A percentile compares a stretch with the other conserved stretches of the same genome.
phyloP scores from a whole-genome alignment of 1,139 yeast species.

The Geotrichum macrosporum region DNA sequence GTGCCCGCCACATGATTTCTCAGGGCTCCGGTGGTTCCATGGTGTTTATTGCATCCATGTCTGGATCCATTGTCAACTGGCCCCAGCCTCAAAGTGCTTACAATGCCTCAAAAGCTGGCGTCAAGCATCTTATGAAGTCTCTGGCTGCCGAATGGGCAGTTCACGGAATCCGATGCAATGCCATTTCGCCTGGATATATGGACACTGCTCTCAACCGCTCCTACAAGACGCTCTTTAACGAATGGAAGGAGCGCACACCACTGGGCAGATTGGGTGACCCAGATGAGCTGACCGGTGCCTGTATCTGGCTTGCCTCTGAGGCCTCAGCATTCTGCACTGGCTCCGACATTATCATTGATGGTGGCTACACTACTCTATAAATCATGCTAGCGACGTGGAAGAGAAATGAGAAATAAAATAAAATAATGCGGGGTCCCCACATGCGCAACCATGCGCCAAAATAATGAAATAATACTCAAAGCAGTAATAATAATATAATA shows the following conservation, averaged over 20 bases:
- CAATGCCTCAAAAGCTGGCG: constrained; percentile 62
- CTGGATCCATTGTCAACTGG: constrained; percentile 60
- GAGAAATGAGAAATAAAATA: too few relatives aligned
- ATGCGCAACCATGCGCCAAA: too few relatives aligned
- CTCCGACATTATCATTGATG: constrained; percentile 60
- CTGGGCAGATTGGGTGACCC: constrained; percentile 64
- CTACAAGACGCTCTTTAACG: constrained; percentile 46
- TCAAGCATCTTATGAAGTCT: constrained; percentile 50
- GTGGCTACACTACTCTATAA: constrained; percentile 52
- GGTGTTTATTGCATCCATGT: constrained; percentile 60
- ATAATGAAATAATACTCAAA: too few relatives aligned
- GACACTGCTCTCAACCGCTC: constrained; percentile 54
- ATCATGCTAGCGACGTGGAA: too few relatives aligned
- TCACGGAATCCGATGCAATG: constrained; percentile 50
- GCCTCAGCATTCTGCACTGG: constrained; percentile 67
- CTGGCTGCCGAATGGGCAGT: constrained; percentile 58
- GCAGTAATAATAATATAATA: too few relatives aligned
- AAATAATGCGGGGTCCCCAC: too few relatives aligned
- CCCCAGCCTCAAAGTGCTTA: constrained; percentile 61
- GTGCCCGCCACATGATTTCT: constrained; percentile 70
- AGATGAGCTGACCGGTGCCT: constrained; percentile 65
- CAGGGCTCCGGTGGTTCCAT: constrained; percentile 48
- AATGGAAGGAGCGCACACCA: constrained; percentile 60
- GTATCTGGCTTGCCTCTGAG: constrained; percentile 59
- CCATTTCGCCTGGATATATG: constrained; percentile 57